phyloP scores from a whole-genome alignment of 495 filamentous ascomycete genomes.

The Aspergillus funiculosus region DNA sequence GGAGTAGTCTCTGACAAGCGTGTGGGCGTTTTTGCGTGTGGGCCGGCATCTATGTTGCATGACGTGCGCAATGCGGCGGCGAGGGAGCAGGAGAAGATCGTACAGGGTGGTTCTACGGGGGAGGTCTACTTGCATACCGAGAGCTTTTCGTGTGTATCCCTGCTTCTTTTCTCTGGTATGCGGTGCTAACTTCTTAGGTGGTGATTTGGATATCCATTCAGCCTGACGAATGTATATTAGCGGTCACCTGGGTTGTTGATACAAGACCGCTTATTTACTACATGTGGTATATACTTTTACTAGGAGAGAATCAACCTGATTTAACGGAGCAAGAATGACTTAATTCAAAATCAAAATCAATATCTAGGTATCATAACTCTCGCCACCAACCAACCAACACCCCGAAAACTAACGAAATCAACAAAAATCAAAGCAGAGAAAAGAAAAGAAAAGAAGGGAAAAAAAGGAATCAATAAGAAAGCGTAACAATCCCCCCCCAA shows the following conservation, averaged over 20 bases:
- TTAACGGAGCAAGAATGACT: too few relatives aligned
- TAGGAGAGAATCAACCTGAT: too few relatives aligned
- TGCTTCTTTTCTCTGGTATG: neutral
- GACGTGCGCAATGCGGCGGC: conserved; percentile 47
- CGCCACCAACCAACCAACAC: too few relatives aligned
- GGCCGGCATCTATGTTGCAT: conserved; percentile 45
- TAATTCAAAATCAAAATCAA: too few relatives aligned
- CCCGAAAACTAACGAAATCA: too few relatives aligned
- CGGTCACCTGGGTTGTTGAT: too few relatives aligned
- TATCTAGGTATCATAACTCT: too few relatives aligned
- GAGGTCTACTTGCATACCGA: conserved; percentile 52
- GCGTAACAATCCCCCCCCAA: conserved; percentile 1
- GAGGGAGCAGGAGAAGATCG: conserved; percentile 34
- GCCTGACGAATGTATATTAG: too few relatives aligned
- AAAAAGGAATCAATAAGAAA: conserved; percentile 1
- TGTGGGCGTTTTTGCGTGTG: conserved; percentile 46
- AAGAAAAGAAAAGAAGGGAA: too few relatives aligned
- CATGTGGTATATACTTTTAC: too few relatives aligned
- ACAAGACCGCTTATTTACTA: too few relatives aligned
- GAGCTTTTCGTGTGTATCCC: conserved; percentile 39
- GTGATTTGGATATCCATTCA: neutral
- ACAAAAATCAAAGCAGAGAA: too few relatives aligned
- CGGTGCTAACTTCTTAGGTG: neutral
- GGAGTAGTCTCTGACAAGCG: conserved; percentile 20
- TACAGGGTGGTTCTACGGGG: conserved; percentile 29